These are phyloP conservation scores for Boletus mariae DNA, from an alignment of 1,284 basidiomycete genomes.

Conservation along the genomic window DNA sequence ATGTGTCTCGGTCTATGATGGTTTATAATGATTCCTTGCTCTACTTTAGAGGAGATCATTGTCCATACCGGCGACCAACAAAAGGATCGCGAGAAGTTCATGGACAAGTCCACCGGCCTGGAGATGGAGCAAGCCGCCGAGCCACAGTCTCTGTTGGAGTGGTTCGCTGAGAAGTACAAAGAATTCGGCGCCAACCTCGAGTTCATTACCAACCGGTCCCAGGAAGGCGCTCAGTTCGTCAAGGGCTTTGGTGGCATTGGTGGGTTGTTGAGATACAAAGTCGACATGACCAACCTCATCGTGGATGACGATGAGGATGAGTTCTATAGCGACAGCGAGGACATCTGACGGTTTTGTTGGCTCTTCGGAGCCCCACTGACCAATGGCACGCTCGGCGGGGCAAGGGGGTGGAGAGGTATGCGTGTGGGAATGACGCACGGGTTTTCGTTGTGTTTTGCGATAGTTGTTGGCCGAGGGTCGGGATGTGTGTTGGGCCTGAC, in stretches of 20 bases:
- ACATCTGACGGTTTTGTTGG: slow-evolving; percentile 80
- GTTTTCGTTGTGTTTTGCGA: slow-evolving; percentile 5
- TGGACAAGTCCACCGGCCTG: slow-evolving; percentile 89
- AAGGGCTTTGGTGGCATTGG: slow-evolving; percentile 99
- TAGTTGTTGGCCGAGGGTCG: neutral
- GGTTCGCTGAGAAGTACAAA: slow-evolving; percentile 99
- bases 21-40: neutral
- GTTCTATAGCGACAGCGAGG: slow-evolving; percentile 78
- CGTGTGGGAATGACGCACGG: slow-evolving; percentile 1
- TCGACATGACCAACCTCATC: slow-evolving; percentile 81
- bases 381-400: slow-evolving; percentile 57
- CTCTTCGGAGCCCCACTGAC: slow-evolving; percentile 70
- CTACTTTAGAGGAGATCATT: slow-evolving; percentile 69
- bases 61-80: slow-evolving; percentile 82
- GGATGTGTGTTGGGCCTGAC: slow-evolving; percentile 6
- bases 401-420: slow-evolving; percentile 34
- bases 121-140: slow-evolving; percentile 92
- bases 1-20: slow-evolving; percentile 3
- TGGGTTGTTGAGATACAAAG: slow-evolving; percentile 92
- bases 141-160: slow-evolving; percentile 85
- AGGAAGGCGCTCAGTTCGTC: slow-evolving; percentile 98
- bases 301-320: slow-evolving; percentile 57
- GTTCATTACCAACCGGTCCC: slow-evolving; percentile 85
- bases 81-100: slow-evolving; percentile 90
- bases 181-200: slow-evolving; percentile 96